Evolutionary conservation across 2,329 filamentous ascomycete genomes (phyloP).

Genomic region (Colletotrichum higginsianum): DNA sequence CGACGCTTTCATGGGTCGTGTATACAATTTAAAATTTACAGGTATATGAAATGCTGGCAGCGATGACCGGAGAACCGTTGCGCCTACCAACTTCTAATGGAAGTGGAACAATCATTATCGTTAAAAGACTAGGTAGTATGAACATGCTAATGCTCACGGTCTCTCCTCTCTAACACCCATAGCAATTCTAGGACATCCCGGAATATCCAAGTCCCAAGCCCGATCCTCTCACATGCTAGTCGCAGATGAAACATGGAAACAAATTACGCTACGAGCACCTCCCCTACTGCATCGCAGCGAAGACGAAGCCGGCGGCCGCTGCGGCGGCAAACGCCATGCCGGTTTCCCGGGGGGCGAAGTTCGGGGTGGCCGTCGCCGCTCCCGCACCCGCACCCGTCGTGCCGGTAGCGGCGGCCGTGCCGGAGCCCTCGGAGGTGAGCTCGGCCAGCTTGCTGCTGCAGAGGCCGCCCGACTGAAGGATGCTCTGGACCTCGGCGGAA

Average conservation of each 20-base stretch:
- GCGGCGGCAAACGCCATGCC: constrained; percentile 14
- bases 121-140: not conserved
- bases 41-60: no score
- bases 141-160: not conserved
- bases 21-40: not conserved
- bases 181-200: not conserved
- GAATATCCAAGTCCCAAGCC: not conserved
- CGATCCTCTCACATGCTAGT: not conserved
- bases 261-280: not conserved
- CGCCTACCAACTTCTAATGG: not conserved
- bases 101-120: not conserved
- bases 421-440: constrained; percentile 3
- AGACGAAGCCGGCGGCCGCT: constrained; percentile 12
- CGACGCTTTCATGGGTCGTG: no score
- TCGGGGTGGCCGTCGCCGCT: not conserved
- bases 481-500: constrained; percentile 10
- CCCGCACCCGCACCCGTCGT: not conserved
- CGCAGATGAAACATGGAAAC: not conserved
- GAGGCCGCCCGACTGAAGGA: not conserved
- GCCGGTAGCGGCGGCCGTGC: not conserved
- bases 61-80: no score
- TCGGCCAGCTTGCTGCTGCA: constrained; percentile 2
- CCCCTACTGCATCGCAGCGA: not conserved
- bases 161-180: not conserved
- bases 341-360: not conserved